phyloP scores from a whole-genome alignment of 345 rosid genomes.

The Luvunga scandens region DNA sequence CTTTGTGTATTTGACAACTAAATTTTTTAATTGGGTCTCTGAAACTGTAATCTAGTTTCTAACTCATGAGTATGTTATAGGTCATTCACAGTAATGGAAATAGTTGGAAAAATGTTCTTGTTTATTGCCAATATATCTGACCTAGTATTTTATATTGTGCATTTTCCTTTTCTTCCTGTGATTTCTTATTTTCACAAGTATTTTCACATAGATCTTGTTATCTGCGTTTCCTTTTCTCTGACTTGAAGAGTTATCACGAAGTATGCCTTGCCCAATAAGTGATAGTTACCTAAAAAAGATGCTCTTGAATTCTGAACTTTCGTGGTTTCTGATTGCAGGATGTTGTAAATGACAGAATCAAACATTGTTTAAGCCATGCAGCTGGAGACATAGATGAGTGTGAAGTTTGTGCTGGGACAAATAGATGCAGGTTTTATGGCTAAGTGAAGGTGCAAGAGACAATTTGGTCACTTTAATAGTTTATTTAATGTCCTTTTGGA shows the following conservation, averaged over 20 bases:
- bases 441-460: background rate
- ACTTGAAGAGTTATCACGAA: background rate
- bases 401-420: slow-evolving; percentile 74
- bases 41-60: too few relatives aligned
- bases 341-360: slow-evolving; percentile 76
- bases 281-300: background rate
- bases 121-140: background rate
- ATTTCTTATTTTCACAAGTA: background rate
- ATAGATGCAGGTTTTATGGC: slow-evolving; percentile 72
- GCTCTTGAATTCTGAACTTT: background rate
- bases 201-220: background rate
- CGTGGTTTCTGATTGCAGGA: slow-evolving; percentile 42
- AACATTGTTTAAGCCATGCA: slow-evolving; percentile 69
- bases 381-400: slow-evolving; percentile 78
- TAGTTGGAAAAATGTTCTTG: background rate
- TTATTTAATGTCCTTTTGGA: background rate
- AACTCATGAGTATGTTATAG: background rate
- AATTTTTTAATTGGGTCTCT: background rate
- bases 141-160: background rate
- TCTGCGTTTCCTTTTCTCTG: background rate
- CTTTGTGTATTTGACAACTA: background rate
- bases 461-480: background rate
- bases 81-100: background rate
- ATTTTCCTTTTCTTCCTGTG: background rate
- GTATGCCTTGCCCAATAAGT: background rate